Evolutionary conservation across 2,329 filamentous ascomycete species (phyloP).

Genomic region (Penicillium concentricum): DNA sequence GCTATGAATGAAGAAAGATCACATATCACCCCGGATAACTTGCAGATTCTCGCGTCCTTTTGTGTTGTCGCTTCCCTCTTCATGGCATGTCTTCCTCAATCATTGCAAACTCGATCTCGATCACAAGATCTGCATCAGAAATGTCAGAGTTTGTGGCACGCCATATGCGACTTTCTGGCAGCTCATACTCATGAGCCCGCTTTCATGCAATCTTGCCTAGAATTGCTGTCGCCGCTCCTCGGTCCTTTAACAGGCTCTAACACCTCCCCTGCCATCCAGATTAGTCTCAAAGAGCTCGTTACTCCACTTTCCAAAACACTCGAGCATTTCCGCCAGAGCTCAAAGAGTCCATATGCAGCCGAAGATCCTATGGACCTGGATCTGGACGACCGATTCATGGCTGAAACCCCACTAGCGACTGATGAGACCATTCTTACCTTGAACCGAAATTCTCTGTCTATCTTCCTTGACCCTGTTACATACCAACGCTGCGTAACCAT

Average conservation of each 20-base stretch:
- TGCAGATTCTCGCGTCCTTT: conserved; percentile 51
- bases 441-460: conserved; percentile 33
- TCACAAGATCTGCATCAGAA: conserved; percentile 29
- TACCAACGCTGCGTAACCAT: conserved; percentile 40
- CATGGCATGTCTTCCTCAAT: conserved; percentile 36
- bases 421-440: conserved; percentile 26
- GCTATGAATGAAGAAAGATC: conserved; percentile 42
- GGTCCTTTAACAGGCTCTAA: conserved; percentile 20
- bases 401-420: conserved; percentile 23
- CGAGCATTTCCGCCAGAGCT: conserved; percentile 27
- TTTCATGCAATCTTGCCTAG: conserved; percentile 33
- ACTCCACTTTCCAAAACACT: conserved; percentile 32
- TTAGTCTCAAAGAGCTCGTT: conserved; percentile 27
- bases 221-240: conserved; percentile 37
- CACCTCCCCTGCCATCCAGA: conserved; percentile 20
- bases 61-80: conserved; percentile 45
- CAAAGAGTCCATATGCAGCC: conserved; percentile 14
- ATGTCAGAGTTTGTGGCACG: conserved; percentile 33
- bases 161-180: conserved; percentile 35
- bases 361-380: conserved; percentile 47
- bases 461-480: conserved; percentile 34
- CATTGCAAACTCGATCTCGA: conserved; percentile 26
- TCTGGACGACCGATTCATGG: conserved; percentile 40
- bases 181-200: conserved; percentile 26
- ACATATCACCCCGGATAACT: conserved; percentile 51